phyloP scores from a whole-genome alignment of 2,329 filamentous ascomycete genomes.

The Ascochyta rabiei region DNA sequence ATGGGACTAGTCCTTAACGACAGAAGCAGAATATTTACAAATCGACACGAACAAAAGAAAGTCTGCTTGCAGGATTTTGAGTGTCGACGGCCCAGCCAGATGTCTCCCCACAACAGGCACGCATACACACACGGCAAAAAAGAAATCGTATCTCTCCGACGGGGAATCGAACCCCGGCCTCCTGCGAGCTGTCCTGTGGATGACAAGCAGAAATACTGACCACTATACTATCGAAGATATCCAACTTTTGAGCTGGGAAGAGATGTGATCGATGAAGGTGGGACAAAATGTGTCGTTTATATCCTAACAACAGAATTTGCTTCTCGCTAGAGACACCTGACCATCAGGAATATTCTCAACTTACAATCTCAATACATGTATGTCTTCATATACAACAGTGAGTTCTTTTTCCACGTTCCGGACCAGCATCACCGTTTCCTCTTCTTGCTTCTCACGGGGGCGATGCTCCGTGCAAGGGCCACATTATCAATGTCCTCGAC shows the following conservation, averaged over 20 bases:
- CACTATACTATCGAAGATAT: slow-evolving; percentile 17
- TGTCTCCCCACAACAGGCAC: too few species aligned
- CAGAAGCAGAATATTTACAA: background rate
- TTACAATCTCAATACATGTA: too few species aligned
- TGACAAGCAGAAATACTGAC: slow-evolving; percentile 18
- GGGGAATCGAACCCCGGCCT: slow-evolving; percentile 19
- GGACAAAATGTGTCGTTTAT: background rate
- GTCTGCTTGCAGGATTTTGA: too few species aligned
- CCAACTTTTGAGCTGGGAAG: slow-evolving; percentile 6
- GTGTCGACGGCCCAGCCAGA: too few species aligned
- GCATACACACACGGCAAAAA: slow-evolving; percentile 2
- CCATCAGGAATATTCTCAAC: too few species aligned
- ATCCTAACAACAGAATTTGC: background rate
- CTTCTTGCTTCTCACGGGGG: too few species aligned
- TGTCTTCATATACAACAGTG: too few species aligned
- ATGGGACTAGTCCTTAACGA: too few species aligned
- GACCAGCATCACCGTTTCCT: too few species aligned
- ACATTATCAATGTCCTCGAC: too few species aligned
- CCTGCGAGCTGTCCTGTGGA: slow-evolving; percentile 7
- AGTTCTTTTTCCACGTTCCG: background rate
- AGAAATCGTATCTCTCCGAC: slow-evolving; percentile 14
- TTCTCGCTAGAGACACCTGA: background rate
- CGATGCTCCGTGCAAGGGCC: too few species aligned
- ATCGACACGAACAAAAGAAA: background rate
- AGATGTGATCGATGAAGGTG: background rate